Evolutionary conservation across 371 early-diverging fungal species (phyloP), one percentile per base, ranked within the genome.

Genomic region (Mucor mucedo): DNA sequence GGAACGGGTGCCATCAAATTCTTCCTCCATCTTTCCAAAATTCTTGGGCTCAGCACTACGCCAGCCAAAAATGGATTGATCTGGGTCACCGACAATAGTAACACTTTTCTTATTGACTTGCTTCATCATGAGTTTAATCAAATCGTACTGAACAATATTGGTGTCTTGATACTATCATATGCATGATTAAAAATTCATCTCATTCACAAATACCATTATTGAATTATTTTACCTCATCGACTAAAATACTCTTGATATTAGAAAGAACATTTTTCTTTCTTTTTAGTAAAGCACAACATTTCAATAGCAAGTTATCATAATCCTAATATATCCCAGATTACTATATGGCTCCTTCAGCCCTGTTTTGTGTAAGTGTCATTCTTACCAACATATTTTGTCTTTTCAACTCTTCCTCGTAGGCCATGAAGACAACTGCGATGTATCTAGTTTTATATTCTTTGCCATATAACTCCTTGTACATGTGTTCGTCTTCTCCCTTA

Each of bases 61-160:
- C 76, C 85, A 89, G 4, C 84, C 84, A 65, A 82, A 89, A 40
- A 89, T 88, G 48, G 86, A 84, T 68, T 89, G 89, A 58, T 86
- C 82, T 10, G 78, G 82, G 62, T 82, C 82, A n/a, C 89, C 87
- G 3, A 87, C 88, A 6, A 86, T 79, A 7, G 89, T 87, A 14
- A 87, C 63, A 0, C 57, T 54, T 16, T 83, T 84, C 13, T 67
- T 55, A 9, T 63, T 66, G 9, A 32, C 35, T 54, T 74, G 77
- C 2, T 33, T 59, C 16, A 72, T 65, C 62, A 66, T 55, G 3
- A 71, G 41, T 27, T 71, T 72, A 28, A 88, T 75, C 29, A 89
- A 67, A 14, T 76, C 69, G 58, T 83, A 86, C 70, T 89, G 89
- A 50, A 84, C 71, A 44, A 68, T 35, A 55, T 87, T 89, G 30